Evolutionary conservation across 2,329 filamentous ascomycete species (phyloP), one percentile per base, ranked within the genome.

Genomic region (Hypoxylon rubiginosum): DNA sequence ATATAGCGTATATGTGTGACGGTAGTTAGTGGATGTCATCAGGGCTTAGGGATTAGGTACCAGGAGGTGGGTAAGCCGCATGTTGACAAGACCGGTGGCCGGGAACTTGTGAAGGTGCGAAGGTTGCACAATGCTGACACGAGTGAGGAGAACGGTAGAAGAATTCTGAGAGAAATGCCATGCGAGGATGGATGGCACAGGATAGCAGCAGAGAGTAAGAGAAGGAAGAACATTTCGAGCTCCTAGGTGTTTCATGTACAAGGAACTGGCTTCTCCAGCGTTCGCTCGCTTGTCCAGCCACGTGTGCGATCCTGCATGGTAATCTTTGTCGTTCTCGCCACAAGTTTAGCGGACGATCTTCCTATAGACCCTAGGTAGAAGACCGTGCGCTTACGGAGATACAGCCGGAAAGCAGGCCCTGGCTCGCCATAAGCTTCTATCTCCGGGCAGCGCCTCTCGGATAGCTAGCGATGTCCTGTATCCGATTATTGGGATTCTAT

Each of bases 21-120:
- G 39, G 39, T 19, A 43, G 6, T n/a, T 19, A 19, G 39, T 19
- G 9, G n/a, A 43, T 43, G 39, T 19, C 39, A 43, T 43, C n/a
- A 9, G 6, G 10, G 39, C 36, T 13, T 41, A 17, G 43, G 19
- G 43, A 6, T 7, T 11, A 21, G 17, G n/a, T 45, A n/a, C n/a
- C 7, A 28, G 26, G 26, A 13, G 19, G 10, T 26, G 34, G 56
- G 55, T 69, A 69, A 64, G 59, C 66, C 21, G 46, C 63, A 66
- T 60, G 54, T 58, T 43, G 7, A 43, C 36, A 28, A 43, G 39
- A 36, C 34, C 50, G 24, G 58, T 45, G 26, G 32, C 19, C 9
- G 24, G 17, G 21, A 54, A 48, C 36, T 49, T 21, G 19, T 48
- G 28, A 34, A 49, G 39, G 39, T 24, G 24, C 34, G 43, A 26